phyloP scores from a whole-genome alignment of 345 rosid species.

The Rhodomyrtus tomentosa region DNA sequence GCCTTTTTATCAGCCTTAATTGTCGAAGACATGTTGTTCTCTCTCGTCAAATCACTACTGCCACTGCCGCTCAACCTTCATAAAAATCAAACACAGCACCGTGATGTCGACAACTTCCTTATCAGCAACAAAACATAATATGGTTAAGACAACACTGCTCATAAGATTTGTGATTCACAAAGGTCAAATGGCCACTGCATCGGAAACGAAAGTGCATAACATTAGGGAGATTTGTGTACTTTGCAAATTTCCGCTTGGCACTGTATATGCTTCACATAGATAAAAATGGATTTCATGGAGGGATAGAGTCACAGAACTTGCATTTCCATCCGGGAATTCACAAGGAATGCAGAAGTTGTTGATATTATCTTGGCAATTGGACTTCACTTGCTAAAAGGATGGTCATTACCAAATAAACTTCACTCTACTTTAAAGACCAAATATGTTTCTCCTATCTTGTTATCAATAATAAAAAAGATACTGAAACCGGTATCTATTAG shows the following conservation, averaged over 20 bases:
- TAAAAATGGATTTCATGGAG: background rate
- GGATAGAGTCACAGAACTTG: background rate
- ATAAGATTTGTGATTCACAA: background rate
- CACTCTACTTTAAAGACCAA: background rate
- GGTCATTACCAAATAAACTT: background rate
- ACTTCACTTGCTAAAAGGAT: background rate
- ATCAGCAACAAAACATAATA: background rate
- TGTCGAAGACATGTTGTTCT: constrained; percentile 40
- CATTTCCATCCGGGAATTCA: background rate
- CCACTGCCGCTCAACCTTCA: background rate
- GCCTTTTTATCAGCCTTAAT: constrained; percentile 77
- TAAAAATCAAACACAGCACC: background rate
- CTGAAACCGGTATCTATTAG: background rate
- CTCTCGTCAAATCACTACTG: constrained; percentile 9
- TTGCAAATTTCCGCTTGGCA: background rate
- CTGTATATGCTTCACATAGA: background rate
- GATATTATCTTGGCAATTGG: background rate
- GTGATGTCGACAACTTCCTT: background rate
- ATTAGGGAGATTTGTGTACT: background rate
- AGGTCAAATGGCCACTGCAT: background rate
- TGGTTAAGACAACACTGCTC: background rate
- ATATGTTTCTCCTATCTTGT: background rate
- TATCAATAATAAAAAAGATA: background rate
- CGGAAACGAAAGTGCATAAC: background rate
- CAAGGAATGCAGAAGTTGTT: background rate